Evolutionary conservation across 2,329 filamentous ascomycete genomes (phyloP).

Genomic region (Phialophora tarda): DNA sequence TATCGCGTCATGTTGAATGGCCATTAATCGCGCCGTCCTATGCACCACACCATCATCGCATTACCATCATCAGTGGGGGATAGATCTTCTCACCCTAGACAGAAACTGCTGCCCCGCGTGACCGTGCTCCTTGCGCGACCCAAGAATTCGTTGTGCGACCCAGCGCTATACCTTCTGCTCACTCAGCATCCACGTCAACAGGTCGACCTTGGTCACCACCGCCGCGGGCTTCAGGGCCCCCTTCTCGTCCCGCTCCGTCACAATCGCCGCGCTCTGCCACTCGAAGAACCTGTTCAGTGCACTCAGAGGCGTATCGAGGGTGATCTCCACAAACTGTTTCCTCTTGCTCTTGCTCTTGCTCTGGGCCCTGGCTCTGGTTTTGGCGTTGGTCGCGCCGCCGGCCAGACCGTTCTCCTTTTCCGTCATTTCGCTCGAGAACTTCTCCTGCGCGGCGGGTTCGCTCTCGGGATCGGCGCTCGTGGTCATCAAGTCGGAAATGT

Average conservation of each 20-base stretch:
- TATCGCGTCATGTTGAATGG: conserved; percentile 7
- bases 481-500: conserved; percentile 53
- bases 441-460: conserved; percentile 3
- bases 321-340: conserved; percentile 90
- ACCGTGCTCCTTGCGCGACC: background rate
- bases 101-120: background rate
- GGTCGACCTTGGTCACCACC: conserved; percentile 90
- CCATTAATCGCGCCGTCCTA: background rate
- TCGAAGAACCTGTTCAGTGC: conserved; percentile 81
- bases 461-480: conserved; percentile 31
- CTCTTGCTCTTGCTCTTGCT: conserved; percentile 43
- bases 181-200: conserved; percentile 89
- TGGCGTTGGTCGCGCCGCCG: background rate
- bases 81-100: background rate
- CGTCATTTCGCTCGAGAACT: conserved; percentile 39
- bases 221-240: conserved; percentile 77
- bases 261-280: conserved; percentile 95
- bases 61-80: background rate
- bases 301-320: conserved; percentile 80
- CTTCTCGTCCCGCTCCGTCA: conserved; percentile 72
- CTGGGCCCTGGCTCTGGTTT: background rate
- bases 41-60: background rate
- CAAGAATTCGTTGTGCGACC: background rate
- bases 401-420: conserved; percentile 41
- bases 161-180: conserved; percentile 49